Conservation (phyloP, 345 rosid genomes). For the Jatropha curcas region DNA sequence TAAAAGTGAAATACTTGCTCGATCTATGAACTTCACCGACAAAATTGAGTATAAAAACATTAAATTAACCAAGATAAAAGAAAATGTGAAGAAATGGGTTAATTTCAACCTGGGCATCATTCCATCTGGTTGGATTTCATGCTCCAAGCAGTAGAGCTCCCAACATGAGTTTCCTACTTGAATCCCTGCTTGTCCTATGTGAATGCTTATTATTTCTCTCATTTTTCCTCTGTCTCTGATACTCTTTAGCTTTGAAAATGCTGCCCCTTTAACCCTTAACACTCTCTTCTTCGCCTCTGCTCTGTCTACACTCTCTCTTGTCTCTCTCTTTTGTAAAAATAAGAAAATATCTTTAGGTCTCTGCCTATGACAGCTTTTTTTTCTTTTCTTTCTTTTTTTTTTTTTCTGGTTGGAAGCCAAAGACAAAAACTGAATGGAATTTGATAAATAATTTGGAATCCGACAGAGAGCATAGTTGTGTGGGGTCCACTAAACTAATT, state of each 20-base stretch:
- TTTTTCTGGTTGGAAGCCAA: neutral
- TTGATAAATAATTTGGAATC: constrained; percentile 8
- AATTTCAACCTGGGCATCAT: constrained; percentile 35
- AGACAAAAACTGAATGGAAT: neutral
- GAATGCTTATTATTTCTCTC: constrained; percentile 43
- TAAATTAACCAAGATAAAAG: neutral
- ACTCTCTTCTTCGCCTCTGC: constrained; percentile 1
- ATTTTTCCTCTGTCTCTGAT: constrained; percentile 9
- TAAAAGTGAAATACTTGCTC: neutral
- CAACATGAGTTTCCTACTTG: constrained; percentile 40
- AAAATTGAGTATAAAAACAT: neutral
- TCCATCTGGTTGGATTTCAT: constrained; percentile 33
- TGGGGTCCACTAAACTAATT: neutral
- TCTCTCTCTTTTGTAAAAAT: neutral
- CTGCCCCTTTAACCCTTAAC: neutral
- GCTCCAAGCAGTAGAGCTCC: constrained; percentile 39
- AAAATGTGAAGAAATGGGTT: neutral
- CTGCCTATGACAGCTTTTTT: neutral
- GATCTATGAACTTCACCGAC: neutral
- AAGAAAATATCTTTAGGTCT: neutral
- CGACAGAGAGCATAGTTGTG: neutral
- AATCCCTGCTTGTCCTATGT: constrained; percentile 41
- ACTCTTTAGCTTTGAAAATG: neutral
- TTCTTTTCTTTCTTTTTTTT: neutral
- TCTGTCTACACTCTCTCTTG: neutral